Evolutionary conservation across 2,329 filamentous ascomycete genomes (phyloP).

Genomic region (Aspergillus ochraceus): DNA sequence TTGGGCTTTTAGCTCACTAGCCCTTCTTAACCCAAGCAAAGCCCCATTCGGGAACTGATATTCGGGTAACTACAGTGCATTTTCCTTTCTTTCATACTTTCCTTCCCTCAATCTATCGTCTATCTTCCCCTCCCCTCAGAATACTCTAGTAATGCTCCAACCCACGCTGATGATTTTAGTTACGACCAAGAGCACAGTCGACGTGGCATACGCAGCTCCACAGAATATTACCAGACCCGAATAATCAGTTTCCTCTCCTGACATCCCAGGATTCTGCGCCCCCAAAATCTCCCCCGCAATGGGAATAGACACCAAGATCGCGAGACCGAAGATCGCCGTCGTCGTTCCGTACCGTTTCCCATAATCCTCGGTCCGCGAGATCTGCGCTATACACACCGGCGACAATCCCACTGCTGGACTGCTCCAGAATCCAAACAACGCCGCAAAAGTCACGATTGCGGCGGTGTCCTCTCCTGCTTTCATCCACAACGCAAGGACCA

Average conservation of each 20-base stretch:
- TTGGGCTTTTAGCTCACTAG: too few species aligned
- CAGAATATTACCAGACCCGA: slow-evolving; percentile 18
- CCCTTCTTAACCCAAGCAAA: too few species aligned
- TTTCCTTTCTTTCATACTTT: too few species aligned
- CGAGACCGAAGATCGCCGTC: slow-evolving; percentile 16
- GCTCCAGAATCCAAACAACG: slow-evolving; percentile 24
- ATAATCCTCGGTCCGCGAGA: slow-evolving; percentile 28
- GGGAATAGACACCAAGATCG: slow-evolving; percentile 22
- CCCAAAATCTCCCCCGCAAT: slow-evolving; percentile 25
- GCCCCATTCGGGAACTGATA: too few species aligned
- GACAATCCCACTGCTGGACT: slow-evolving; percentile 28
- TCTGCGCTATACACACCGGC: slow-evolving; percentile 30
- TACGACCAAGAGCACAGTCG: slow-evolving; percentile 2
- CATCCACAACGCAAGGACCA: slow-evolving; percentile 28
- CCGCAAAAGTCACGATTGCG: slow-evolving; percentile 24
- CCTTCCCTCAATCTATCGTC: too few species aligned
- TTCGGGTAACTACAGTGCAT: too few species aligned
- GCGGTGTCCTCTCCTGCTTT: slow-evolving; percentile 12
- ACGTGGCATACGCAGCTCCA: slow-evolving; percentile 29
- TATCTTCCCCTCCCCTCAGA: background rate
- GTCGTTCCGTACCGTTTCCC: slow-evolving; percentile 25
- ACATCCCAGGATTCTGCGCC: slow-evolving; percentile 9
- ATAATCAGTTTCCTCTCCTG: slow-evolving; percentile 9
- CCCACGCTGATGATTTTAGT: slow-evolving; percentile 3
- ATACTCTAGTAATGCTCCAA: slow-evolving; percentile 1